Evolutionary conservation across 2,329 filamentous ascomycete genomes (phyloP), one percentile per base, ranked within the genome.

Genomic region (Mariannaea elegans): DNA sequence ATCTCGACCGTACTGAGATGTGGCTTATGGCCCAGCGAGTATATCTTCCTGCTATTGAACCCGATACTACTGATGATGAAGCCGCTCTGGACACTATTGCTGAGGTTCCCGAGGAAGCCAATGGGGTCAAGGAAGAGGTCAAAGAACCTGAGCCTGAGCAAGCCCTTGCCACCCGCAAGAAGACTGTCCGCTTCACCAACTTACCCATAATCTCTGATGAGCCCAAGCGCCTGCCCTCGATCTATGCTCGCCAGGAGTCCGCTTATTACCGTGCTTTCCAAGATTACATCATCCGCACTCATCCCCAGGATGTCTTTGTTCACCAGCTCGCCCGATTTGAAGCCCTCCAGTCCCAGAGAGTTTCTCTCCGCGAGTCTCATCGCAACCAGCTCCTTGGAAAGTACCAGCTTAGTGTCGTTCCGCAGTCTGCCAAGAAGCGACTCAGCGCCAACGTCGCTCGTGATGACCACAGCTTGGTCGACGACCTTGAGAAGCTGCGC

Each of bases 221-320:
- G 39, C 82, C 84, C 21, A 81, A 81, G 67, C 77, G 76, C 32
- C 77, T 87, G 16, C 84, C 84, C 9, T 78, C 83, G 55, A 79
- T 83, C 76, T 76, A 88, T 27, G 57, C 75, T 21, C 82, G 81
- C 57, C 81, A 85, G 71, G 91, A 95, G 71, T 89, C 90, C 3
- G 91, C 94, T 5, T 97, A 97, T 77, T 94, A 93, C 78, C 90
- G 91, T 62, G 93, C 93, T 9, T 97, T 97, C 75, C 88, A 93
- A 67, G 88, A 90, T 71, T 85, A 92, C 66, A 80, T 89, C 44
- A 84, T 91, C 59, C 86, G 86, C 29, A 87, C 87, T 13, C 87
- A 86, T 56, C 81, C 83, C 52, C 80, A 83, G 16, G 95, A 98
- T 75, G 88, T 90, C 9, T 97, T 97, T 73, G 85, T 97, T 54